Conservation (phyloP, 768 basidiomycete species). For the Lentinus tigrinus region DNA sequence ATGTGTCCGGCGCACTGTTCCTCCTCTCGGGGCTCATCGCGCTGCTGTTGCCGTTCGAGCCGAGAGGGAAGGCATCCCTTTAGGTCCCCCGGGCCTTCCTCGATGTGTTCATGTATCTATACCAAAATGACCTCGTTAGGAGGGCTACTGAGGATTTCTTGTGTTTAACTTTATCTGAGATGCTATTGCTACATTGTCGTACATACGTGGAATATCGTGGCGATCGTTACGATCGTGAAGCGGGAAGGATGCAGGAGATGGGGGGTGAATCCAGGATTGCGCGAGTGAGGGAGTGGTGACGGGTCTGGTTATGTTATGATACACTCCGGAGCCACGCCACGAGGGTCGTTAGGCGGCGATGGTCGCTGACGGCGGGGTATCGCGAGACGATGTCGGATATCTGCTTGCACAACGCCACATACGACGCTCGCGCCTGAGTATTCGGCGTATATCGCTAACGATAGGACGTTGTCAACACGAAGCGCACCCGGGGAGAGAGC, state of each 20-base stretch:
- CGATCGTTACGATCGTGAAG: neutral
- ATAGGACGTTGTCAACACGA: neutral
- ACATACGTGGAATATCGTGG: neutral
- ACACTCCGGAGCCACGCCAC: slow-evolving; percentile 7
- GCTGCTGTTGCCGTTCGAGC: slow-evolving; percentile 54
- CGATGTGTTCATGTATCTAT: no score
- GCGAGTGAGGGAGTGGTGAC: no score
- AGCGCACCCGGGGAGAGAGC: no score
- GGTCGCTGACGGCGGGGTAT: slow-evolving; percentile 6
- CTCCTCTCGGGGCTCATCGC: slow-evolving; percentile 47
- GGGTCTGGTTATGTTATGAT: neutral
- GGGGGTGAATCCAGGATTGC: no score
- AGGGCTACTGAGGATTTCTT: no score
- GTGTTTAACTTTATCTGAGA: no score
- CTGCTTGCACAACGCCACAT: slow-evolving; percentile 12
- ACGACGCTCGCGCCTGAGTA: neutral
- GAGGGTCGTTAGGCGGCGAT: slow-evolving; percentile 5
- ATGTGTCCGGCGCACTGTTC: slow-evolving; percentile 53
- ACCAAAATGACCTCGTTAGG: neutral
- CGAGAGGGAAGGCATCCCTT: slow-evolving; percentile 53
- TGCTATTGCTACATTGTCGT: neutral
- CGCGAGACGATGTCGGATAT: slow-evolving; percentile 4
- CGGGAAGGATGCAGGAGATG: no score
- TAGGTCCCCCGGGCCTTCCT: slow-evolving; percentile 17
- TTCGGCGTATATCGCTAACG: neutral